These are phyloP conservation scores for Bipolaris gigantea DNA, from an alignment of 2,329 filamentous ascomycete species.

Conservation along the genomic window DNA sequence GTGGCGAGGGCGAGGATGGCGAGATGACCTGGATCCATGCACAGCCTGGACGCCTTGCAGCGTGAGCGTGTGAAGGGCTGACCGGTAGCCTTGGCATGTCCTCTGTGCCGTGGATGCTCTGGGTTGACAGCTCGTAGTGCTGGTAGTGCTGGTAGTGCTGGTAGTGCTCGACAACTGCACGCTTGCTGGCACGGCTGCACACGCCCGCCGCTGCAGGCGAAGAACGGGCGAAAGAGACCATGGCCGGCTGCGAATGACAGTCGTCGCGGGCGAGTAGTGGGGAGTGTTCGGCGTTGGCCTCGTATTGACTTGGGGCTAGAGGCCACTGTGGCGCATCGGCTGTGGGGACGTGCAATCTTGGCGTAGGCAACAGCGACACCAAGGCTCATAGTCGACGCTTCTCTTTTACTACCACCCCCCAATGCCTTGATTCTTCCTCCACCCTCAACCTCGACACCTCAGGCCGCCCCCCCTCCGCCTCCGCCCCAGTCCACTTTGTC, in stretches of 20 bases:
- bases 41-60: slow-evolving; percentile 21
- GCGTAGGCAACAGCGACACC: slow-evolving; percentile 14
- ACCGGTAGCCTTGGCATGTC: slow-evolving; percentile 17
- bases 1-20: slow-evolving; percentile 3
- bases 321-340: slow-evolving; percentile 2
- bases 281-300: slow-evolving; percentile 13
- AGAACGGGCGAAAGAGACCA: not conserved
- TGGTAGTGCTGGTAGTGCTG: no score
- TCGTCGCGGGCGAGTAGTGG: slow-evolving; percentile 23
- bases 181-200: not conserved
- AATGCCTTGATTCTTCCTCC: slow-evolving; percentile 20
- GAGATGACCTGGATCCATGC: slow-evolving; percentile 10
- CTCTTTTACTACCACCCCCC: slow-evolving; percentile 24
- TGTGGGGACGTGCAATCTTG: slow-evolving; percentile 14
- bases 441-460: slow-evolving; percentile 25
- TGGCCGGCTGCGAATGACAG: not conserved
- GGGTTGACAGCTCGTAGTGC: not conserved
- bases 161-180: not conserved
- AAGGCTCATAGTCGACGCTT: slow-evolving; percentile 13
- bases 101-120: slow-evolving; percentile 8
- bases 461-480: slow-evolving; percentile 37
- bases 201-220: not conserved
- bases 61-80: slow-evolving; percentile 19
- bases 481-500: slow-evolving; percentile 19
- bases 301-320: slow-evolving; percentile 22